Evolutionary conservation across 2,329 filamentous ascomycete species (phyloP), one percentile per base, ranked within the genome.

Genomic region (Shiraia sp.): DNA sequence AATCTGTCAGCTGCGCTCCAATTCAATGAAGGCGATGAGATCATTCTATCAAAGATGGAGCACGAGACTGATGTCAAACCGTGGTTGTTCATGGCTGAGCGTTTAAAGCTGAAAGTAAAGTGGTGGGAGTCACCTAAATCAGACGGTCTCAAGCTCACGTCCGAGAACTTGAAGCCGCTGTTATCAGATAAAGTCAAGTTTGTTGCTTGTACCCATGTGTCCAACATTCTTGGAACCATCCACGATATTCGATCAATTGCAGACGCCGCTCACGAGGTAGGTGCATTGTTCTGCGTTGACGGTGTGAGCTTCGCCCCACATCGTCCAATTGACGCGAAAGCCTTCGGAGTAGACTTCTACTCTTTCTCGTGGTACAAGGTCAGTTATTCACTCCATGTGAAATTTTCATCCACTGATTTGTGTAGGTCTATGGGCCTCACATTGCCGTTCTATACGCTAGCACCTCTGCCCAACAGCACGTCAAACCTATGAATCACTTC

Each of bases 291-390:
- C 1, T 84, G 79, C 50, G 86, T 91, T 5, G 88, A 92, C 66
- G 87, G 82, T 2, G 88, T 91, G 0, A 85, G 86, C 3, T 89
- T 83, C 57, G 87, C 87, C 0, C 88, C 88, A 0, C 88, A 92
- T 64, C 76, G 86, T 4, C 73, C 73, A 6, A 69, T 92, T 9
- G 84, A 92, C 61, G 84, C 91, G 4, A 75, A 80, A 49, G 80
- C 72, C 0, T 73, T 89, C 0, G 86, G 79, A 1, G 84, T 86
- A 0, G 88, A 92, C 61, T 84, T 90, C 53, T 92, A 91, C 65
- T 59, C 77, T n/a, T 89, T 91, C 61, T 84, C 79, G 0, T 91
- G 87, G 87, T 91, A 91, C 70, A 92, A 92, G 65, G 73, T 75
- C 53, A 4, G 46, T 19, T 6, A 10, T 14, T 13, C 24, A 2